A percentile compares a stretch with the other conserved stretches of the same genome.
phyloP scores from a whole-genome alignment of 2,329 filamentous ascomycete species.

The Xylaria sp. region DNA sequence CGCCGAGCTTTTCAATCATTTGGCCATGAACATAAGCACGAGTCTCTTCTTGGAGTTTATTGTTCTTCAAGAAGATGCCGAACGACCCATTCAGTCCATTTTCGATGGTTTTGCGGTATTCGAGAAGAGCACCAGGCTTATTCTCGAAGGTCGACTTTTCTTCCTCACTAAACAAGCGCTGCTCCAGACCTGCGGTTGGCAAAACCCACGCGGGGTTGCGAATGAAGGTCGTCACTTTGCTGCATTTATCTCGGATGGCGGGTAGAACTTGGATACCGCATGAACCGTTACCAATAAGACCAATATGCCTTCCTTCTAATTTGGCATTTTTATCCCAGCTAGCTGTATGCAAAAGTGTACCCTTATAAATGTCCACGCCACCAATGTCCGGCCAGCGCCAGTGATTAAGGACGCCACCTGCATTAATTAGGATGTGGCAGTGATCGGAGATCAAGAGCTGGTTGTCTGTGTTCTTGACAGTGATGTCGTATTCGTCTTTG shows the following conservation, averaged over 20 bases:
- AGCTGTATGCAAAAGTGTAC: constrained; percentile 48
- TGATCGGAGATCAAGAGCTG: constrained; percentile 31
- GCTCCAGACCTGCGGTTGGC: constrained; percentile 59
- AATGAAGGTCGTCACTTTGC: constrained; percentile 44
- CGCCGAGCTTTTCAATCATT: constrained; percentile 56
- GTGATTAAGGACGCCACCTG: constrained; percentile 48
- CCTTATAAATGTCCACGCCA: constrained; percentile 47
- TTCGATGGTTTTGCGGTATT: constrained; percentile 62
- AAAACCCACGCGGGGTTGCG: constrained; percentile 55
- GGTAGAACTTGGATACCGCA: constrained; percentile 51
- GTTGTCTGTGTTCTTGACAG: constrained; percentile 32
- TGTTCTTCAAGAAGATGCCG: constrained; percentile 56
- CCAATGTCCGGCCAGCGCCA: constrained; percentile 49
- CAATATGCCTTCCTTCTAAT: constrained; percentile 46
- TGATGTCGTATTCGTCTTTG: constrained; percentile 38
- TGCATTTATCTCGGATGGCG: constrained; percentile 40
- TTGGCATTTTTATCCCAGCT: constrained; percentile 47
- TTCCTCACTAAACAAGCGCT: constrained; percentile 58
- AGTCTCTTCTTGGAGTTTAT: constrained; percentile 46
- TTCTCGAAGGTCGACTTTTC: constrained; percentile 61
- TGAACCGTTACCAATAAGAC: constrained; percentile 49
- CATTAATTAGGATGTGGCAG: constrained; percentile 47
- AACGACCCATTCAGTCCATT: constrained; percentile 63
- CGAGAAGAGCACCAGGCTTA: constrained; percentile 63
- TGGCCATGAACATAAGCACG: constrained; percentile 52